These are phyloP conservation scores for Fusarium sp. DNA, from an alignment of 2,329 filamentous ascomycete genomes.

Conservation along the genomic window DNA sequence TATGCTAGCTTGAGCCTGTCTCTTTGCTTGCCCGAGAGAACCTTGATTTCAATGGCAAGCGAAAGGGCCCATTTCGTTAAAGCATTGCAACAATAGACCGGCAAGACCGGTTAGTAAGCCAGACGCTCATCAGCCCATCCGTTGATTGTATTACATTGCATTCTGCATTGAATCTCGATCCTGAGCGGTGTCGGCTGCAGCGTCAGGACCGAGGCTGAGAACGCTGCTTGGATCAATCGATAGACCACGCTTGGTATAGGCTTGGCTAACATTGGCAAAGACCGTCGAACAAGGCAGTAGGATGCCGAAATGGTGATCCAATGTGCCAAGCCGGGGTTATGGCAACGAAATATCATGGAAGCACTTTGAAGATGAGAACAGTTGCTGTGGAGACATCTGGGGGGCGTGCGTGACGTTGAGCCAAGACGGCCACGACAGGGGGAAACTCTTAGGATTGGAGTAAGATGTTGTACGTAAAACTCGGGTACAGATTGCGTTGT, in stretches of 20 bases:
- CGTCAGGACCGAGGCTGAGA: slow-evolving; percentile 23
- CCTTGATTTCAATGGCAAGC: neutral
- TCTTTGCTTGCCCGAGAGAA: slow-evolving; percentile 6
- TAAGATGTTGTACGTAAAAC: neutral
- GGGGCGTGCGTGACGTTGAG: slow-evolving; percentile 32
- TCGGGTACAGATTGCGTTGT: neutral
- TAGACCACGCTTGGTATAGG: slow-evolving; percentile 13
- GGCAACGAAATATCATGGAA: slow-evolving; percentile 35
- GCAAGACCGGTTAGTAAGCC: neutral
- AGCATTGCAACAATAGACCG: neutral
- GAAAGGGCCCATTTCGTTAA: slow-evolving; percentile 6
- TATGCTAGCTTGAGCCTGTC: slow-evolving; percentile 2
- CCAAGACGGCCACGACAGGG: slow-evolving; percentile 23
- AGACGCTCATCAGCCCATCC: slow-evolving; percentile 9
- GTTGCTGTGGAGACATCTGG: slow-evolving; percentile 16
- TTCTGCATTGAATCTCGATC: slow-evolving; percentile 35
- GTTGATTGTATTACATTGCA: slow-evolving; percentile 2
- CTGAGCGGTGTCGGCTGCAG: slow-evolving; percentile 3
- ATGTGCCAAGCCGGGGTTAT: slow-evolving; percentile 43
- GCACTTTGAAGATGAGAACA: slow-evolving; percentile 6
- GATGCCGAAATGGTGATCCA: slow-evolving; percentile 27
- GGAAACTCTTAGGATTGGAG: slow-evolving; percentile 12
- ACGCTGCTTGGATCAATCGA: slow-evolving; percentile 4
- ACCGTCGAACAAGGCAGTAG: slow-evolving; percentile 36
- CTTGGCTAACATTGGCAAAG: slow-evolving; percentile 41